These are phyloP conservation scores for Camellia lanceoleosa DNA, from an alignment of 148 eudicot genomes.

Conservation along the genomic window DNA sequence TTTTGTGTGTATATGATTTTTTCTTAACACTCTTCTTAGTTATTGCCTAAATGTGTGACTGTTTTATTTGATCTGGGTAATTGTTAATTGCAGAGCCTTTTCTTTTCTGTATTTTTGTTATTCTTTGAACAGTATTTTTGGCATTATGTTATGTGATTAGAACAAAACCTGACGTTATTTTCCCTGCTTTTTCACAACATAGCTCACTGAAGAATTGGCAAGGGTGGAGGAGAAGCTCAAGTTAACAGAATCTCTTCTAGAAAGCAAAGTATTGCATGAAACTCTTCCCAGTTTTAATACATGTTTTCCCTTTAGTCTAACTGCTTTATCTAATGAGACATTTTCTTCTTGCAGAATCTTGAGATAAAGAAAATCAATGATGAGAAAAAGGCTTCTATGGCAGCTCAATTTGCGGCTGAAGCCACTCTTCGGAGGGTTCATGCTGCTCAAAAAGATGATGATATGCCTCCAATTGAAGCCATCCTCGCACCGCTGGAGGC, in stretches of 20 bases:
- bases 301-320: not conserved
- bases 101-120: not conserved
- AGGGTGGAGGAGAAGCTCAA: conserved; percentile 69
- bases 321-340: not conserved
- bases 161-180: conserved; percentile 11
- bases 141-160: not conserved
- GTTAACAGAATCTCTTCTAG: conserved; percentile 58
- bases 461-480: conserved; percentile 80
- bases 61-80: not conserved
- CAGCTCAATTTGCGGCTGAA: conserved; percentile 80
- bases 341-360: conserved; percentile 47
- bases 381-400: conserved; percentile 75
- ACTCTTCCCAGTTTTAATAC: not conserved
- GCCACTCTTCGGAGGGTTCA: conserved; percentile 73
- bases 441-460: conserved; percentile 77
- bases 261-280: conserved; percentile 47
- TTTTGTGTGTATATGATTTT: not conserved
- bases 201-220: conserved; percentile 65
- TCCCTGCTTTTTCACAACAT: conserved; percentile 1
- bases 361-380: conserved; percentile 70
- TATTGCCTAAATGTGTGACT: not conserved
- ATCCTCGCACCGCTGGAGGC: conserved; percentile 73
- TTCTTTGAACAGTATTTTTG: not conserved
- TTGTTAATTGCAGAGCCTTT: not conserved
- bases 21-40: not conserved